Evolutionary conservation across 1,284 basidiomycete species (phyloP), one percentile per base, ranked within the genome.

Genomic region (Ganoderma lucidum): DNA sequence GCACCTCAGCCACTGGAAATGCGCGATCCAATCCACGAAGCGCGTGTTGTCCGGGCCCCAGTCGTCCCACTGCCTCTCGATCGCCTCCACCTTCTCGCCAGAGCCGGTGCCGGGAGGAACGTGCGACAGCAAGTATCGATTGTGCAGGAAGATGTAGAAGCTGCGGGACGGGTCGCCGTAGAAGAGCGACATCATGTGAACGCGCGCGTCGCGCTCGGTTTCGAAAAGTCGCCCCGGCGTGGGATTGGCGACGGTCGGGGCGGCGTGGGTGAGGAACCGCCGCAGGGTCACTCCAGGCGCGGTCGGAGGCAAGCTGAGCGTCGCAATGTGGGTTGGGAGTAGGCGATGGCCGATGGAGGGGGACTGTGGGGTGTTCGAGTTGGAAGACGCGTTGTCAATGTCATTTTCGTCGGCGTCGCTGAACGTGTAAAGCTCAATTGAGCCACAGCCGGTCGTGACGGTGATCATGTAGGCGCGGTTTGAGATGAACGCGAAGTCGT

Each of bases 401-500:
- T 23, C 23, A 23, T 23, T 23, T 3, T 68, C 58, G 14, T 71
- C 65, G 9, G 37, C 56, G 2, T 62, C 71, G 42, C 45, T 64
- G 70, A 83, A 82, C 6, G 80, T 77, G 69, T 82, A 87, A 6
- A 88, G 74, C 17, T 82, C 77, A 61, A 88, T 80, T 4, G 66
- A 64, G 58, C 66, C 66, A 4, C 5, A 41, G 2, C 67, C 74
- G 10, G 70, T 66, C 1, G 73, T 68, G 2, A 77, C 78, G 14
- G 85, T 85, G 30, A 88, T 61, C 70, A 86, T 81, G 72, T 83
- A 83, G 6, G 86, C 80, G 1, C 86, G 80, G 30, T 77, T 77
- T 1, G 82, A 83, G 64, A 89, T 76, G 66, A 89, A 86, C 0
- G 83, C 80, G 72, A 88, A 85, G 74, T 87, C 85, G 74, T 79